Evolutionary conservation across 108 stramenopile species (phyloP), one percentile per base, ranked within the genome.

Genomic region (Aurantiochytrium sp.): DNA sequence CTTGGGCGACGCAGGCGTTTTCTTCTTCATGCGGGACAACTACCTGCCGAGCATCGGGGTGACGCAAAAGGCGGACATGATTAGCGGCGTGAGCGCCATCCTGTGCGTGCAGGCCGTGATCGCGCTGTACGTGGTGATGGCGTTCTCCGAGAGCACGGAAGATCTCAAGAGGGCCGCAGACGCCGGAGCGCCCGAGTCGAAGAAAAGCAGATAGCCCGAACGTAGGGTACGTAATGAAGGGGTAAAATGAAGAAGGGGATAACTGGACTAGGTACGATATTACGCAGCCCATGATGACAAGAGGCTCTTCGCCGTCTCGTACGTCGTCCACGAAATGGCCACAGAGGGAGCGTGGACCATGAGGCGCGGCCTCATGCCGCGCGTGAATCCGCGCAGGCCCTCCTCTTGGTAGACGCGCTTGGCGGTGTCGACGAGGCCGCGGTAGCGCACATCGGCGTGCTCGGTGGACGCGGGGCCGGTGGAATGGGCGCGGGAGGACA

Each of bases 301-400:
- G 24, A 45, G 19, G 39, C 4, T 12, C 55, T 88, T 93, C 31
- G 90, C 85, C 27, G 95, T 95, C 92, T 98, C 98, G 90, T 99
- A 99, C 55, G 96, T 95, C 2, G 98, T 98, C 98, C 99, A 99
- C 31, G 94, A 95, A 85, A 99, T 97, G 36, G 99, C 99, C 37
- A 98, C 97, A 8, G 96, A 94, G 8, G 99, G 99, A 31, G 97
- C 95, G 86, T 97, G 97, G 21, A 95, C 92, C 86, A 97, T 87
- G 52, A 98, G 88, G 24, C 98, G 88, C 19, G 97, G 96, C 68
- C 93, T 68, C 59, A 94, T 59, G 10, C 98, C 98, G 3, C 96
- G 93, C 90, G 95, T 97, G 55, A 99, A 96, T 17, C 97, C 99
- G 5, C 85, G 73, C 12, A 54, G 37, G 42, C 99, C 99, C 87